A percentile compares a stretch with the other conserved stretches of the same genome.
phyloP scores from a whole-genome alignment of 2,329 filamentous ascomycete species.

The Exophiala aquamarina region DNA sequence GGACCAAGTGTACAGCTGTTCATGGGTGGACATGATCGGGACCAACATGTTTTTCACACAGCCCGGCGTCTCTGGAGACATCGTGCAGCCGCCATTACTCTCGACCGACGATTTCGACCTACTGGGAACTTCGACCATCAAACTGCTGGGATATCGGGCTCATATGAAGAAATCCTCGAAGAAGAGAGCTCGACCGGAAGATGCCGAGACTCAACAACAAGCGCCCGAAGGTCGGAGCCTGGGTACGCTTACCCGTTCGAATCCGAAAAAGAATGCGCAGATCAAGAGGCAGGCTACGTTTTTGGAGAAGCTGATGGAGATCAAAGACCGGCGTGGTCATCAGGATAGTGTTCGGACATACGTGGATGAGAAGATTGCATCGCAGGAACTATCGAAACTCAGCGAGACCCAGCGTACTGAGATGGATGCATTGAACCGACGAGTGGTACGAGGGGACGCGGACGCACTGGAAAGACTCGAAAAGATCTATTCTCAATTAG shows the following conservation, averaged over 20 bases:
- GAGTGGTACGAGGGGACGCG: conserved; percentile 37
- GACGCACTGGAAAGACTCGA: conserved; percentile 38
- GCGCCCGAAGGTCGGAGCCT: conserved; percentile 11
- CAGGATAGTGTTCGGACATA: conserved; percentile 61
- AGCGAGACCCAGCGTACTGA: conserved; percentile 35
- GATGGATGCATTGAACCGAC: conserved; percentile 38
- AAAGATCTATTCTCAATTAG: conserved; percentile 34
- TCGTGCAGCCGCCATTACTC: conserved; percentile 26
- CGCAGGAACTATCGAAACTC: conserved; percentile 33
- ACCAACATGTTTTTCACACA: conserved; percentile 74
- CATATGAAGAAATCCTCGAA: conserved; percentile 47
- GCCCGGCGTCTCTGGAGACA: conserved; percentile 48
- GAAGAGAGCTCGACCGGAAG: conserved; percentile 2
- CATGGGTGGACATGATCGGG: conserved; percentile 80
- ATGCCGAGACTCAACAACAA: conserved; percentile 3
- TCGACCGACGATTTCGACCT: conserved; percentile 62
- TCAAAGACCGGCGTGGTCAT: conserved; percentile 66
- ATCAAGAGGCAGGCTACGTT: conserved; percentile 54
- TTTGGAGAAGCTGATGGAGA: conserved; percentile 63
- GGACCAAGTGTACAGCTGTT: conserved; percentile 73
- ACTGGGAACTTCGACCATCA: conserved; percentile 67
- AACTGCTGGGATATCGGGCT: conserved; percentile 67
- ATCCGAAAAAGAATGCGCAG: conserved; percentile 30
- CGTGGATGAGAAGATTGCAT: conserved; percentile 32
- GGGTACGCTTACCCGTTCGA: conserved; percentile 22